These are phyloP conservation scores for Podila epigama DNA, from an alignment of 192 early-diverging fungal species.

Conservation along the genomic window DNA sequence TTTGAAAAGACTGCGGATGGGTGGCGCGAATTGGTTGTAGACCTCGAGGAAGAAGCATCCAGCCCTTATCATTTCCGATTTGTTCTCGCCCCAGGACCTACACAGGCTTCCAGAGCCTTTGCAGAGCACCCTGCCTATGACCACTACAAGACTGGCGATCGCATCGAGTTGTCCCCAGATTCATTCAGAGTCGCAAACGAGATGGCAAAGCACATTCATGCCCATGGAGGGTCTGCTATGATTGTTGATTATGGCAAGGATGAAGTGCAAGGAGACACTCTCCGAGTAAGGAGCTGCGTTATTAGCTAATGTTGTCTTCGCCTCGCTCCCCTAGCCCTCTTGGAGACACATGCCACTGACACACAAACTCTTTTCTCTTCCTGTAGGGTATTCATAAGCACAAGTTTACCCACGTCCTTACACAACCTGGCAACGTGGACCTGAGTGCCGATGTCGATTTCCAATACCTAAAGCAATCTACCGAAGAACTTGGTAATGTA, in stretches of 20 bases:
- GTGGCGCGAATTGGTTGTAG: constrained; percentile 92
- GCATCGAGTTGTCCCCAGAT: constrained; percentile 88
- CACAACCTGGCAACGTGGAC: constrained; percentile 84
- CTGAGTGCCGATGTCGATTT: constrained; percentile 96
- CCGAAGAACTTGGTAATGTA: constrained; percentile 49
- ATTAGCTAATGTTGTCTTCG: no score
- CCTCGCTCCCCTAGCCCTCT: no score
- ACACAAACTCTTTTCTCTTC: not conserved
- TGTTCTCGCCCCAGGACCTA: constrained; percentile 69
- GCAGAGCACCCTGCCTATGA: constrained; percentile 51
- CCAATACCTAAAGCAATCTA: constrained; percentile 68
- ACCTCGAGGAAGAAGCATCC: constrained; percentile 72
- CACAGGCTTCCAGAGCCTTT: constrained; percentile 57
- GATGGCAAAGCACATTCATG: constrained; percentile 75
- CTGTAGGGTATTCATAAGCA: constrained; percentile 83
- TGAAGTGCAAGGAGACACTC: constrained; percentile 74
- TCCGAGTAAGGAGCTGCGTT: constrained; percentile 66
- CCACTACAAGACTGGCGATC: constrained; percentile 73
- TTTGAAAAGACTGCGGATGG: constrained; percentile 79
- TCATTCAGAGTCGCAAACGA: constrained; percentile 66
- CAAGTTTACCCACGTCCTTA: constrained; percentile 80
- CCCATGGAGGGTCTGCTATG: constrained; percentile 74
- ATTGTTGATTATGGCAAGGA: constrained; percentile 93
- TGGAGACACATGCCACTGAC: no score
- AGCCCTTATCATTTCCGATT: constrained; percentile 80